Percentiles rank a stretch among this genome's conserved stretches.
phyloP scores from a whole-genome alignment of 1,139 yeast species.

The Pichia sp. region DNA sequence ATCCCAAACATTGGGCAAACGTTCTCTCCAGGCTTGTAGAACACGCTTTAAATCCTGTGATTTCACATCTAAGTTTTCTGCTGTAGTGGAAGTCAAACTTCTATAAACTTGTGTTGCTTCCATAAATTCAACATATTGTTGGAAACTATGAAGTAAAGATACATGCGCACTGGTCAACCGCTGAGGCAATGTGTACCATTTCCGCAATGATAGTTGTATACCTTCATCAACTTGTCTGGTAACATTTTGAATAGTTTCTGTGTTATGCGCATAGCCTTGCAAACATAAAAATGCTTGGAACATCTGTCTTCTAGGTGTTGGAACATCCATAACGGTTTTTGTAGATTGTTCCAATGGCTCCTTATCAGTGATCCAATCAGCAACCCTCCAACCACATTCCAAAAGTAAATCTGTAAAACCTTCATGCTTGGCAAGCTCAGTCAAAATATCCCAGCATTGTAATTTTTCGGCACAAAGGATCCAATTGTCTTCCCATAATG shows the following conservation, averaged over 20 bases:
- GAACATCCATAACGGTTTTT: slow-evolving; percentile 96
- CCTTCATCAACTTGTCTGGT: slow-evolving; percentile 92
- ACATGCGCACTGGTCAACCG: slow-evolving; percentile 76
- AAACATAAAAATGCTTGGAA: slow-evolving; percentile 90
- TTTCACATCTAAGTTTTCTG: slow-evolving; percentile 84
- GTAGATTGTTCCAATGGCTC: slow-evolving; percentile 94
- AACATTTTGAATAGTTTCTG: slow-evolving; percentile 74
- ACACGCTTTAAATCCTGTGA: slow-evolving; percentile 93
- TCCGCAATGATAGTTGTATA: slow-evolving; percentile 82
- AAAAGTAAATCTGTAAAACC: slow-evolving; percentile 89
- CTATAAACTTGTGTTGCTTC: slow-evolving; percentile 96
- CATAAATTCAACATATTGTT: slow-evolving; percentile 95
- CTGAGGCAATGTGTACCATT: slow-evolving; percentile 90
- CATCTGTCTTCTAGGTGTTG: slow-evolving; percentile 93
- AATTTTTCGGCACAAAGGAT: slow-evolving; percentile 92
- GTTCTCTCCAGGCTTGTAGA: slow-evolving; percentile 95
- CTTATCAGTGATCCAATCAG: slow-evolving; percentile 95
- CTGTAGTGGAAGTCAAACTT: slow-evolving; percentile 82
- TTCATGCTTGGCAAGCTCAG: slow-evolving; percentile 96
- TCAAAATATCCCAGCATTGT: slow-evolving; percentile 96
- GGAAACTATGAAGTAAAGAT: slow-evolving; percentile 88
- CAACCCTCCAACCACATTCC: slow-evolving; percentile 99
- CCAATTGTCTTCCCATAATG: slow-evolving; percentile 99
- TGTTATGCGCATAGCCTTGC: slow-evolving; percentile 90
- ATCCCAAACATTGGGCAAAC: slow-evolving; percentile 95